Conservation (phyloP, 192 early-diverging fungal genomes). For the Coemansia sp. region DNA sequence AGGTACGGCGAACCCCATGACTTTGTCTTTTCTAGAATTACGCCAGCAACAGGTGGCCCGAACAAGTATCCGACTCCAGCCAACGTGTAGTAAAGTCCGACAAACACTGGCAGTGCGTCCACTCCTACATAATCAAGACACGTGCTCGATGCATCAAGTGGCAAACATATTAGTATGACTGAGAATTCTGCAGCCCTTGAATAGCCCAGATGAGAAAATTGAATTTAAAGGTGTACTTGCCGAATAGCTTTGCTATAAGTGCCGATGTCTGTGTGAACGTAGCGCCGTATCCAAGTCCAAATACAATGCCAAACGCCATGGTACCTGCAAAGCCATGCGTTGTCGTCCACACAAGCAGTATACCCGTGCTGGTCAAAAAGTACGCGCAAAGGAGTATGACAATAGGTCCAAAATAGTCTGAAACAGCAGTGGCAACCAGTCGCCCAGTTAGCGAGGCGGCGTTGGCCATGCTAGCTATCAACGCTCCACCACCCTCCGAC, state of each 20-base stretch:
- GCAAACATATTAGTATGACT: conserved; percentile 1
- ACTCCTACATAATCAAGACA: conserved; percentile 39
- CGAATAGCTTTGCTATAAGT: conserved; percentile 53
- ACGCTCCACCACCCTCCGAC: conserved; percentile 32
- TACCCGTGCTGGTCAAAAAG: conserved; percentile 32
- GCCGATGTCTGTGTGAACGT: conserved; percentile 56
- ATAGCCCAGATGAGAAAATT: not conserved
- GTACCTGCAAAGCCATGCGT: conserved; percentile 45
- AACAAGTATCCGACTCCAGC: conserved; percentile 51
- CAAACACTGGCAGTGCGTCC: conserved; percentile 51
- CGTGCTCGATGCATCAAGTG: not conserved
- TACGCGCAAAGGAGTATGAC: conserved; percentile 37
- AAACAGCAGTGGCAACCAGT: conserved; percentile 26
- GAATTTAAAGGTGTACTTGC: conserved; percentile 28
- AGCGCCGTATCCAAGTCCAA: conserved; percentile 56
- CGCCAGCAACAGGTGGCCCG: conserved; percentile 53
- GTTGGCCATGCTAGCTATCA: conserved; percentile 52
- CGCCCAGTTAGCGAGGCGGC: conserved; percentile 45
- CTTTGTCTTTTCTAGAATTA: conserved; percentile 48
- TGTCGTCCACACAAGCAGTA: conserved; percentile 47
- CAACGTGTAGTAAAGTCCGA: conserved; percentile 52
- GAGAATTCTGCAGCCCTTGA: not conserved
- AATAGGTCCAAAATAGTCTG: conserved; percentile 47
- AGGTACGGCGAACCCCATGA: conserved; percentile 56
- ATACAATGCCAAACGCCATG: conserved; percentile 58